Evolutionary conservation across 768 basidiomycete genomes (phyloP).

Genomic region (Trametes cingulata): DNA sequence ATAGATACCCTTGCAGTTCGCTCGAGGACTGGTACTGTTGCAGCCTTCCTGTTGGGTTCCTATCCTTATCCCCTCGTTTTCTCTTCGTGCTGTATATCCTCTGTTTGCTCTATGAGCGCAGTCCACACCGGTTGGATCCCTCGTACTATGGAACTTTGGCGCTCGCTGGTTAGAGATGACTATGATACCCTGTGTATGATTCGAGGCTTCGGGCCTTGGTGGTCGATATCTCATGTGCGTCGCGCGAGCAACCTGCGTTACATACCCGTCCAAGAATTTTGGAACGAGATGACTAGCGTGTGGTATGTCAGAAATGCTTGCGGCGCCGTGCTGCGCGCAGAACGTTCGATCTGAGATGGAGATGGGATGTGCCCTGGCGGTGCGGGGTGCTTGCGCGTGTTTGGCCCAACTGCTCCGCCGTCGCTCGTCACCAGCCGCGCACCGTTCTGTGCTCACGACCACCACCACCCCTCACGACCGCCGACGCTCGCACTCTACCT

Average conservation of each 20-base stretch:
- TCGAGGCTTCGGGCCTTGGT: background rate
- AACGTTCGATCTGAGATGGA: background rate
- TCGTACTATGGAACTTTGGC: background rate
- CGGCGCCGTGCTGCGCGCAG: background rate
- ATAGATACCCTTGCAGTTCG: slow-evolving; percentile 3
- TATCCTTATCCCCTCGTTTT: slow-evolving; percentile 20
- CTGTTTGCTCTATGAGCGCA: background rate
- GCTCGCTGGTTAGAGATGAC: background rate
- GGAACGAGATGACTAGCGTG: background rate
- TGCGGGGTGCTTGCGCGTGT: slow-evolving; percentile 24
- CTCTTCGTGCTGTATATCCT: slow-evolving; percentile 1
- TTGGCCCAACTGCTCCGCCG: slow-evolving; percentile 19
- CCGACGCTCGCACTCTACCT: slow-evolving; percentile 18
- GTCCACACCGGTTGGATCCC: background rate
- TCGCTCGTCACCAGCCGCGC: slow-evolving; percentile 22
- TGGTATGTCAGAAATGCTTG: background rate
- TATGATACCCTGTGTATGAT: slow-evolving; percentile 15
- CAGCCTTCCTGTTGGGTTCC: background rate
- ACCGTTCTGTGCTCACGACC: slow-evolving; percentile 9
- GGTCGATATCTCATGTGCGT: background rate
- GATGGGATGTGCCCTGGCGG: background rate
- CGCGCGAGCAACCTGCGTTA: no score
- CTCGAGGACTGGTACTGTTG: background rate
- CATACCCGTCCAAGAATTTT: no score
- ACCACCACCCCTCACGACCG: slow-evolving; percentile 22